Percentiles rank a stretch among this genome's conserved stretches.
Evolutionary conservation across 805 yeast species (phyloP).

Genomic region (Hagleromyces aurorensis): DNA sequence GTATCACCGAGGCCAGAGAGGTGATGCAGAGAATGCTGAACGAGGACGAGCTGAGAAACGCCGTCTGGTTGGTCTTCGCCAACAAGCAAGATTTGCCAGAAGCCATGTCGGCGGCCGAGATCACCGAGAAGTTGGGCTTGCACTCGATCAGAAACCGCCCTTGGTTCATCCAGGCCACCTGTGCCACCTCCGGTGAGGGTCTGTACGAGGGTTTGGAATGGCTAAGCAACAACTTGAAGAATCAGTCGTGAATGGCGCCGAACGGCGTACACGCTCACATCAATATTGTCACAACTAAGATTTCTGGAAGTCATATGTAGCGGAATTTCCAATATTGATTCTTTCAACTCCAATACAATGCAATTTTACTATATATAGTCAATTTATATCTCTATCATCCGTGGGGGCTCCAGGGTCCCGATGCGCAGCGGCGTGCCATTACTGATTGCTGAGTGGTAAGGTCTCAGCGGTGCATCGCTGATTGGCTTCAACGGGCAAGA

Average conservation of each 20-base stretch:
- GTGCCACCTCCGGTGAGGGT: constrained; percentile 99
- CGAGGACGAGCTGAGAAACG: constrained; percentile 97
- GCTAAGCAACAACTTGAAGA: constrained; percentile 87
- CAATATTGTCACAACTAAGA: no score
- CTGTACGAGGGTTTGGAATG: constrained; percentile 96
- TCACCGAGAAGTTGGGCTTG: constrained; percentile 92
- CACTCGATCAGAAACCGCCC: constrained; percentile 98
- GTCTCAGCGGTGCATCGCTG: no score
- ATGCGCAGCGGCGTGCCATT: no score
- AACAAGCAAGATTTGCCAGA: constrained; percentile 98
- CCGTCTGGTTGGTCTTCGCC: constrained; percentile 90
- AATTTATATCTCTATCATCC: no score
- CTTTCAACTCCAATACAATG: no score
- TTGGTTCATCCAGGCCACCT: constrained; percentile 98
- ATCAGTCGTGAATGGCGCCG: constrained; percentile 40
- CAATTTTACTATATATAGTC: no score
- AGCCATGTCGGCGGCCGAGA: constrained; percentile 98
- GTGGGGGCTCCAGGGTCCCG: no score
- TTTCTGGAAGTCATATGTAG: no score
- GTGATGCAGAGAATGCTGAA: constrained; percentile 96
- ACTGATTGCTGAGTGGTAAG: no score
- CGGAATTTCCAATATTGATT: no score
- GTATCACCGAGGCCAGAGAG: constrained; percentile 96
- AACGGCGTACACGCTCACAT: constrained; percentile 1
- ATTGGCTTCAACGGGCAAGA: no score